Conservation (phyloP, 169 alveolate genomes). For the Plasmodium inui region DNA sequence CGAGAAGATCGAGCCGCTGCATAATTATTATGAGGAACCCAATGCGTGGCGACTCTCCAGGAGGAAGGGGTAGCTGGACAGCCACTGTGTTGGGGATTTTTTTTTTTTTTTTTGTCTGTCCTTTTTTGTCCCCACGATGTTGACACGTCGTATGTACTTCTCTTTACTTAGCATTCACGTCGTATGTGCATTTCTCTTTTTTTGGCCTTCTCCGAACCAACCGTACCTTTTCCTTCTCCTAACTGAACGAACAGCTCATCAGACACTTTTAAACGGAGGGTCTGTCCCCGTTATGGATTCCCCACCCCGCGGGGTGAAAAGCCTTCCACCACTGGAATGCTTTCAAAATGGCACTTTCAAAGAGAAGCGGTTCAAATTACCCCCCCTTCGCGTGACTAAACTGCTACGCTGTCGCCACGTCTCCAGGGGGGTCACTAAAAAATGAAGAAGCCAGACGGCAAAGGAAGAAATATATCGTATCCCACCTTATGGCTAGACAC, state of each 20-base stretch:
- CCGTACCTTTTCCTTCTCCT: not conserved
- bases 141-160: not conserved
- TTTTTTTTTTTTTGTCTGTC: not conserved
- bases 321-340: not conserved
- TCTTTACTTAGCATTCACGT: not conserved
- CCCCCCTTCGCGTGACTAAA: not conserved
- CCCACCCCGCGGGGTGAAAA: not conserved
- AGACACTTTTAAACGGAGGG: not conserved
- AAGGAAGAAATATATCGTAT: not conserved
- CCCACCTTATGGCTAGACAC: not conserved
- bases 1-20: conserved; percentile 96
- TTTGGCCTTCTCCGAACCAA: not conserved
- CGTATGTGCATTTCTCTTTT: not conserved
- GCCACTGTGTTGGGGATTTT: not conserved
- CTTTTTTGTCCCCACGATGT: not conserved
- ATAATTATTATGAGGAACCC: conserved; percentile 96
- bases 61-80: conserved; percentile 89
- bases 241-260: not conserved
- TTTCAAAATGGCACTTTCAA: not conserved
- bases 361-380: not conserved
- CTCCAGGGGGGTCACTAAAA: not conserved
- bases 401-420: not conserved
- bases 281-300: not conserved
- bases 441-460: not conserved
- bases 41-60: conserved; percentile 98